Evolutionary conservation across 192 early-diverging fungal genomes (phyloP).

Genomic region (Geranomyces michiganensis): DNA sequence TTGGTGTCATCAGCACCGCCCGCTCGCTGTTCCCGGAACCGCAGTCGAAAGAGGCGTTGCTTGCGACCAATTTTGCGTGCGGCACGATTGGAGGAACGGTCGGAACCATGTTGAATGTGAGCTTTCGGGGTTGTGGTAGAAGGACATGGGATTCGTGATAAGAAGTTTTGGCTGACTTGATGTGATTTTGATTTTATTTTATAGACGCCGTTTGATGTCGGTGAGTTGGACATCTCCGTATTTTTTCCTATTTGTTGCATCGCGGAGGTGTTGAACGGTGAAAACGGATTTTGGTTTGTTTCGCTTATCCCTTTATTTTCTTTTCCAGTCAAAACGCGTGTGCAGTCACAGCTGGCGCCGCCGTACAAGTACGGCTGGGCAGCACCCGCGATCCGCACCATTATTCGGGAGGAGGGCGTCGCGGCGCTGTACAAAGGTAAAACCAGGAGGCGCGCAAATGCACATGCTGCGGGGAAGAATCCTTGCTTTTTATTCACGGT

Average conservation of each 20-base stretch:
- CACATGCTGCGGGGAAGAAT: too few species aligned
- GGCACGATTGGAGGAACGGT: slow-evolving; percentile 91
- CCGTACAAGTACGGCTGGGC: slow-evolving; percentile 90
- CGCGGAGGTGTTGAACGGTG: too few species aligned
- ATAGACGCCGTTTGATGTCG: slow-evolving; percentile 90
- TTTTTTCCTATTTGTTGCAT: too few species aligned
- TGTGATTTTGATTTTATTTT: slow-evolving; percentile 6
- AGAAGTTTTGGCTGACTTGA: not conserved
- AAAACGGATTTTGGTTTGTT: too few species aligned
- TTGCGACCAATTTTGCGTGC: slow-evolving; percentile 86
- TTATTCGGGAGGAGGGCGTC: slow-evolving; percentile 86
- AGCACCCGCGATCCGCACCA: slow-evolving; percentile 71
- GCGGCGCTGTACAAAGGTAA: slow-evolving; percentile 87
- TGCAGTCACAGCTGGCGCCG: slow-evolving; percentile 80
- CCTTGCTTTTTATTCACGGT: not conserved
- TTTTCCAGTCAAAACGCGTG: slow-evolving; percentile 77
- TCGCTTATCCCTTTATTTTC: not conserved
- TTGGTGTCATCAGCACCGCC: slow-evolving; percentile 71
- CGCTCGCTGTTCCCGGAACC: slow-evolving; percentile 79
- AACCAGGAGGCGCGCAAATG: slow-evolving; percentile 2
- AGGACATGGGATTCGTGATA: not conserved
- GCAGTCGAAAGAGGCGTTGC: slow-evolving; percentile 72
- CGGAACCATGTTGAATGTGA: slow-evolving; percentile 84
- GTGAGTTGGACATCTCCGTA: too few species aligned
- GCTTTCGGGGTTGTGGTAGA: slow-evolving; percentile 1